Conservation (phyloP, 179 eudicot species). For the Corrigiola litoralis region DNA sequence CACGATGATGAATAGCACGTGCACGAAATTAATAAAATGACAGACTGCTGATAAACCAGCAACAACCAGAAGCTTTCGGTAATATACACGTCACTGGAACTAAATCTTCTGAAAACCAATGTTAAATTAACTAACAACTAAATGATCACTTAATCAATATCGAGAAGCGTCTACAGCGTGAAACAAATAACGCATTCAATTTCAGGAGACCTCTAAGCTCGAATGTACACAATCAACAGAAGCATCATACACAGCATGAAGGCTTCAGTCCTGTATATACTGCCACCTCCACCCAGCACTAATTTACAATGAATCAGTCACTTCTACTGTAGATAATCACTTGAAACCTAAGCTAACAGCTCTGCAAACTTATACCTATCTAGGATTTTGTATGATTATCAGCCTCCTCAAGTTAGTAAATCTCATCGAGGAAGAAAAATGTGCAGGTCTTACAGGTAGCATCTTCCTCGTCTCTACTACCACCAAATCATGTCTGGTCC, state of each 20-base stretch:
- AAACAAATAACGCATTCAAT: conserved; percentile 7
- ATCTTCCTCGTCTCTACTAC: conserved; percentile 11
- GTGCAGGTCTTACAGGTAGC: conserved; percentile 14
- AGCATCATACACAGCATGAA: conserved; percentile 9
- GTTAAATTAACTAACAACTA: too few relatives aligned
- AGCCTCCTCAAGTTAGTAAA: conserved; percentile 17
- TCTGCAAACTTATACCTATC: conserved; percentile 20
- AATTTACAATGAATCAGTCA: conserved; percentile 27
- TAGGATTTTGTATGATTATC: conserved; percentile 20
- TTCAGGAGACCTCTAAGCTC: conserved; percentile 12
- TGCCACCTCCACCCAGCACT: conserved; percentile 21
- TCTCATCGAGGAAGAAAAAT: conserved; percentile 7
- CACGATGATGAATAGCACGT: too few relatives aligned
- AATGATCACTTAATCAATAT: too few relatives aligned
- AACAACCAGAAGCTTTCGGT: too few relatives aligned
- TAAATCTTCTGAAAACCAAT: too few relatives aligned
- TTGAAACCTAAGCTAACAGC: conserved; percentile 2
- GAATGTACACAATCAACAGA: conserved; percentile 15
- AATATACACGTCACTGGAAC: too few relatives aligned
- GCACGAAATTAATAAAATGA: too few relatives aligned
- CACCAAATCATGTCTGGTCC: neutral
- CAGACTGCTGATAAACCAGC: too few relatives aligned
- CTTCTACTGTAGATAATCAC: conserved; percentile 17
- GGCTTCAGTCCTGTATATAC: conserved; percentile 12
- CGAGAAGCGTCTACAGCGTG: neutral